phyloP scores from a whole-genome alignment of 305 asterid genomes.

The Andrographis paniculata region DNA sequence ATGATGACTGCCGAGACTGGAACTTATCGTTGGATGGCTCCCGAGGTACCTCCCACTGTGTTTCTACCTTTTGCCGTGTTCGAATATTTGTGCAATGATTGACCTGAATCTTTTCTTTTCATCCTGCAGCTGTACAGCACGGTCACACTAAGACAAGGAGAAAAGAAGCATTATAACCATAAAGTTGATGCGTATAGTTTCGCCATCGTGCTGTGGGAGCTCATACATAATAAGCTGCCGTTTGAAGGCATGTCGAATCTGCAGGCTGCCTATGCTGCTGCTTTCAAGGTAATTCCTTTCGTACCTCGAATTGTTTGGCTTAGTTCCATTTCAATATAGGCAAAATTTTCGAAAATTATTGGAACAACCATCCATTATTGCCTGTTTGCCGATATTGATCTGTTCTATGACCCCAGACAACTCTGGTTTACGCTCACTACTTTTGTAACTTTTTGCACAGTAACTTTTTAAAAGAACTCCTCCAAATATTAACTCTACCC shows the following conservation, averaged over 20 bases:
- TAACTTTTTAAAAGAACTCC: too few relatives aligned
- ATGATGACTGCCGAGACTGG: conserved; percentile 99
- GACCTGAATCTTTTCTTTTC: background rate
- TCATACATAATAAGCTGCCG: conserved; percentile 62
- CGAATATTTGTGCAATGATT: background rate
- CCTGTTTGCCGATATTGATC: too few relatives aligned
- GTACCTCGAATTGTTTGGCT: background rate
- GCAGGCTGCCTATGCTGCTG: conserved; percentile 45
- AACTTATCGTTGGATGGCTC: conserved; percentile 99
- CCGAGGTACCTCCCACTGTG: conserved; percentile 44
- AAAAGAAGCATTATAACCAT: conserved; percentile 93
- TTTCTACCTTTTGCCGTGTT: background rate
- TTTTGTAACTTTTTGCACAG: too few relatives aligned
- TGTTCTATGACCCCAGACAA: too few relatives aligned
- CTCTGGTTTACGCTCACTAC: too few relatives aligned
- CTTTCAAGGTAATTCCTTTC: conserved; percentile 58
- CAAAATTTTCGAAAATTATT: too few relatives aligned
- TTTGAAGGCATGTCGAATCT: conserved; percentile 44
- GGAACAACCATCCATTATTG: too few relatives aligned
- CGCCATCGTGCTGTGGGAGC: conserved; percentile 98
- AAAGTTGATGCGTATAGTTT: conserved; percentile 96
- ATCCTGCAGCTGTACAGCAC: conserved; percentile 76
- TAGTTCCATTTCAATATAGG: background rate
- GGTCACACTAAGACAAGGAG: conserved; percentile 90
- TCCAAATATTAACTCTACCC: too few relatives aligned